Conservation (phyloP, 2,329 filamentous ascomycete species). For the Sporothrix curviconia region DNA sequence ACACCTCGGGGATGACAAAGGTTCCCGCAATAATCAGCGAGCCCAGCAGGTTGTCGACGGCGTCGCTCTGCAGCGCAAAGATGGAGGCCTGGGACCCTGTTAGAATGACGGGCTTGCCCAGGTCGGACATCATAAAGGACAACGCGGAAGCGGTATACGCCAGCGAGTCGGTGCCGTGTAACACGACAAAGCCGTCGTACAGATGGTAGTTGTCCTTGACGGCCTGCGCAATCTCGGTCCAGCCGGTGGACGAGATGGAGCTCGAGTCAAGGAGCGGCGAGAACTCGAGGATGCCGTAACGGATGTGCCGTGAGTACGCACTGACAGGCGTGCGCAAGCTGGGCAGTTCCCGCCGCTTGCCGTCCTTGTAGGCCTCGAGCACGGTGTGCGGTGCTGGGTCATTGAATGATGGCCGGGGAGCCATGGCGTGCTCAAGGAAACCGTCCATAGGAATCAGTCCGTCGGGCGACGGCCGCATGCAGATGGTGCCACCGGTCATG, state of each 20-base stretch:
- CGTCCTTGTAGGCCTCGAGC: slow-evolving; percentile 46
- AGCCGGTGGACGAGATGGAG: slow-evolving; percentile 79
- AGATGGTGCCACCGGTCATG: slow-evolving; percentile 86
- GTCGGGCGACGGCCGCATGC: slow-evolving; percentile 76
- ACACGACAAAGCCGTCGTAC: slow-evolving; percentile 85
- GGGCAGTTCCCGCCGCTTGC: slow-evolving; percentile 46
- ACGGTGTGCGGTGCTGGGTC: slow-evolving; percentile 54
- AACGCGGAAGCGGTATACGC: slow-evolving; percentile 85
- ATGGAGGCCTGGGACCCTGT: slow-evolving; percentile 81
- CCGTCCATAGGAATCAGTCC: slow-evolving; percentile 74
- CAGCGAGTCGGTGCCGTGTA: slow-evolving; percentile 85
- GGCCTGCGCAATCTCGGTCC: slow-evolving; percentile 76
- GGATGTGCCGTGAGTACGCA: slow-evolving; percentile 71
- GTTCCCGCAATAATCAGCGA: slow-evolving; percentile 86
- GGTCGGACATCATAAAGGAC: slow-evolving; percentile 86
- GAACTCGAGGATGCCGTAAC: slow-evolving; percentile 82
- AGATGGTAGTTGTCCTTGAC: slow-evolving; percentile 78
- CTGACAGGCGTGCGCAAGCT: slow-evolving; percentile 75
- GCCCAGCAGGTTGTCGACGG: slow-evolving; percentile 81
- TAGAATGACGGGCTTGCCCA: slow-evolving; percentile 85
- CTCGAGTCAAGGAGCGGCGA: slow-evolving; percentile 79
- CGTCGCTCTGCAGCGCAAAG: slow-evolving; percentile 84
- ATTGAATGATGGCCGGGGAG: slow-evolving; percentile 78
- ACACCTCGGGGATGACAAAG: slow-evolving; percentile 88
- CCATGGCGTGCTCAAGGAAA: slow-evolving; percentile 77